These are phyloP conservation scores for Botrytis cinerea DNA, from an alignment of 2,329 filamentous ascomycete species.

Conservation along the genomic window DNA sequence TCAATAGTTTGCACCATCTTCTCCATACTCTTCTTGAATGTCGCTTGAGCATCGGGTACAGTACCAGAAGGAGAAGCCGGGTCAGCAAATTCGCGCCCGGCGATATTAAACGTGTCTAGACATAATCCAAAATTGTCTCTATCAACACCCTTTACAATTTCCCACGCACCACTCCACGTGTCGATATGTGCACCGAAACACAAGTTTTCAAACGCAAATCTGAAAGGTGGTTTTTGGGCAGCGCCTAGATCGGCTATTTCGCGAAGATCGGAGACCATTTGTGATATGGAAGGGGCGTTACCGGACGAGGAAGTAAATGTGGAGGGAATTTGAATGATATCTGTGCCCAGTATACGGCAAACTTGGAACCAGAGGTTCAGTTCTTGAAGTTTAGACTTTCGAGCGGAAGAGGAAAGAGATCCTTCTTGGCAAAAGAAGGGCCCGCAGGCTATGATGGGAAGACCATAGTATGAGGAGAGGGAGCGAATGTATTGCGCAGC, in stretches of 20 bases:
- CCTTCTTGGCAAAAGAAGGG: constrained; percentile 81
- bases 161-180: constrained; percentile 73
- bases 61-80: constrained; percentile 50
- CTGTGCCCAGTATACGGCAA: constrained; percentile 64
- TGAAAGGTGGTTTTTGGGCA: constrained; percentile 54
- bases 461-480: constrained; percentile 56
- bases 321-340: constrained; percentile 73
- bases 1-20: constrained; percentile 35
- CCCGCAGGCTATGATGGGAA: constrained; percentile 57
- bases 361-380: constrained; percentile 71
- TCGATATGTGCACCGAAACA: constrained; percentile 71
- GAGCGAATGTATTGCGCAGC: constrained; percentile 59
- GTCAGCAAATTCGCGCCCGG: constrained; percentile 70
- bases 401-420: constrained; percentile 61
- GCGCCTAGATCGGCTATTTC: constrained; percentile 69
- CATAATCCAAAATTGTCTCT: constrained; percentile 74
- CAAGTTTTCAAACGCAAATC: constrained; percentile 73
- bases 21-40: constrained; percentile 46
- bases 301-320: constrained; percentile 51
- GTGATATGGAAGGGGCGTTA: constrained; percentile 52
- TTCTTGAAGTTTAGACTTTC: constrained; percentile 59
- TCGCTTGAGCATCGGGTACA: constrained; percentile 41
- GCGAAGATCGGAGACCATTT: constrained; percentile 63
- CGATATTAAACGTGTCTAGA: constrained; percentile 78
- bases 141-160: constrained; percentile 64